Evolutionary conservation across 306 rosid genomes (phyloP).

Genomic region (Carpinus fangiana): DNA sequence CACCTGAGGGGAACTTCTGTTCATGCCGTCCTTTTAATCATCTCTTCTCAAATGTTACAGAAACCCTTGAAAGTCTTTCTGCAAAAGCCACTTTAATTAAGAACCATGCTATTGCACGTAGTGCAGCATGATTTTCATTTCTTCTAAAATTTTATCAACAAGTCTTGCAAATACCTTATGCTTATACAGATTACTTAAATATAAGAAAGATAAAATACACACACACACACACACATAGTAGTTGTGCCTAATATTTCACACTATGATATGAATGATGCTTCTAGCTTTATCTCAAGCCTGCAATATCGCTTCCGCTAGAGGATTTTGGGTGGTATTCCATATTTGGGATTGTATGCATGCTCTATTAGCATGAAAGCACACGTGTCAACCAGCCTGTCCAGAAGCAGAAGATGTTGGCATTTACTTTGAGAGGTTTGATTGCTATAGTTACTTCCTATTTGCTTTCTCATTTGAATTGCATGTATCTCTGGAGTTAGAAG

Average conservation of each 20-base stretch:
- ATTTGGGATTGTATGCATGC: conserved; percentile 41
- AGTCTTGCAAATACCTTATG: neutral
- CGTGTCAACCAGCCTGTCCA: conserved; percentile 56
- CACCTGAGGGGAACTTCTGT: neutral
- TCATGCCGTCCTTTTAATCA: neutral
- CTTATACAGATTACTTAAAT: neutral
- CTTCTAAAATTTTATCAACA: conserved; percentile 4
- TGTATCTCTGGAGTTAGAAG: conserved; percentile 67
- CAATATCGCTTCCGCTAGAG: conserved; percentile 31
- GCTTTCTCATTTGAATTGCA: conserved; percentile 49
- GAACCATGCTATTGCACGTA: conserved; percentile 8
- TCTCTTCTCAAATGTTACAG: neutral
- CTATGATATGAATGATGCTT: conserved; percentile 23
- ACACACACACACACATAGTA: neutral
- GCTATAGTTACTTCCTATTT: conserved; percentile 53
- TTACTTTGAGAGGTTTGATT: conserved; percentile 66
- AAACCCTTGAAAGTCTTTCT: neutral
- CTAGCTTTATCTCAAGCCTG: conserved; percentile 33
- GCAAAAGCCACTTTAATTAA: neutral
- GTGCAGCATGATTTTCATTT: neutral
- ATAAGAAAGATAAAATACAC: neutral
- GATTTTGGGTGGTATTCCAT: conserved; percentile 33
- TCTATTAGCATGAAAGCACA: conserved; percentile 46
- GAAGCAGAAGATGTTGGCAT: conserved; percentile 63
- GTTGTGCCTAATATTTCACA: neutral